A percentile compares a stretch with the other conserved stretches of the same genome.
Conservation (phyloP, 441 rosid species). For the Corymbia citriodora region DNA sequence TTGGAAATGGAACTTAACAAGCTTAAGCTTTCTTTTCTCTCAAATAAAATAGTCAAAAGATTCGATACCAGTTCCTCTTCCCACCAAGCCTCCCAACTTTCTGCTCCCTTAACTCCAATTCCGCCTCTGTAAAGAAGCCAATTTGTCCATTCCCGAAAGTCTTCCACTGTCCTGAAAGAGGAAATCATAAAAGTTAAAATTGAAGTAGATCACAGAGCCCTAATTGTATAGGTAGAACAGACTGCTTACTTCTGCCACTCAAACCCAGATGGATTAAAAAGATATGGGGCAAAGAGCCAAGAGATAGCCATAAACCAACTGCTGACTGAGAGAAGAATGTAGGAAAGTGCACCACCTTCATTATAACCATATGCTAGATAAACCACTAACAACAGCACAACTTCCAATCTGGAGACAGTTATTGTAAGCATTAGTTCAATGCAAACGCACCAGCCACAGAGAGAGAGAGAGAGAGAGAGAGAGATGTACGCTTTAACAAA, state of each 20-base stretch:
- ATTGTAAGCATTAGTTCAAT: constrained; percentile 9
- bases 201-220: background rate
- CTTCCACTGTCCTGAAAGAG: constrained; percentile 80
- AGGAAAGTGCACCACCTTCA: constrained; percentile 73
- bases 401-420: constrained; percentile 67
- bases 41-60: background rate
- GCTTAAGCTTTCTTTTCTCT: background rate
- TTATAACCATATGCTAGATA: constrained; percentile 87
- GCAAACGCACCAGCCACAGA: background rate
- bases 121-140: constrained; percentile 99
- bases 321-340: constrained; percentile 87
- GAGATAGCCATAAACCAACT: constrained; percentile 98
- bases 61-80: constrained; percentile 90
- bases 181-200: constrained; percentile 6
- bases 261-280: constrained; percentile 98
- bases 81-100: constrained; percentile 99
- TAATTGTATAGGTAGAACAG: constrained; percentile 1
- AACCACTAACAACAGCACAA: constrained; percentile 74
- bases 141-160: constrained; percentile 99
- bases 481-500: constrained; percentile 74
- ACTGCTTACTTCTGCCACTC: constrained; percentile 96
- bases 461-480: constrained; percentile 12
- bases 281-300: constrained; percentile 97
- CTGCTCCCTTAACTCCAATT: constrained; percentile 98
- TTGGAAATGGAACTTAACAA: background rate